Percentiles rank a stretch among this genome's conserved stretches.
These are phyloP conservation scores for Lachancea mirantina DNA, from an alignment of 805 yeast genomes.

Conservation along the genomic window DNA sequence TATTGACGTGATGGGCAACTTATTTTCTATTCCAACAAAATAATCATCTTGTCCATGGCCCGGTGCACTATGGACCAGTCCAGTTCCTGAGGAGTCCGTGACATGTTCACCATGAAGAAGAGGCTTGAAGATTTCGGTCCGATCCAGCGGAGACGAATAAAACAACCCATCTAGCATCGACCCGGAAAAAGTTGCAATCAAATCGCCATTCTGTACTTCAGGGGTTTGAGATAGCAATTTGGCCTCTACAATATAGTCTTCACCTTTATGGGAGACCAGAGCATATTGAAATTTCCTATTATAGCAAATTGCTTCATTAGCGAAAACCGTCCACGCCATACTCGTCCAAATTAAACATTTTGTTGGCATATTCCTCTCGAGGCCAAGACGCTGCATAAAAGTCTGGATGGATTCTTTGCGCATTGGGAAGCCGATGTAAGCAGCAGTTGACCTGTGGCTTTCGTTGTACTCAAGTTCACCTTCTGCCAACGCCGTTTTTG, in stretches of 20 bases:
- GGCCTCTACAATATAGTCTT: slow-evolving; percentile 49
- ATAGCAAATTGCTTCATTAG: slow-evolving; percentile 77
- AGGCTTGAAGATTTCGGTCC: slow-evolving; percentile 39
- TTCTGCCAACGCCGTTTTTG: slow-evolving; percentile 91
- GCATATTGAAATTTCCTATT: slow-evolving; percentile 55
- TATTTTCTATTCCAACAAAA: slow-evolving; percentile 51
- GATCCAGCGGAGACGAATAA: slow-evolving; percentile 53
- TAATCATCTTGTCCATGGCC: slow-evolving; percentile 97
- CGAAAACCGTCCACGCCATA: slow-evolving; percentile 94
- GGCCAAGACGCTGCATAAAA: slow-evolving; percentile 4
- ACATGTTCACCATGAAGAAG: slow-evolving; percentile 78
- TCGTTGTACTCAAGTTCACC: slow-evolving; percentile 88
- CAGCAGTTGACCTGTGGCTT: slow-evolving; percentile 60
- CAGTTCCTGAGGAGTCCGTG: slow-evolving; percentile 77
- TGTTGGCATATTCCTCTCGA: slow-evolving; percentile 11
- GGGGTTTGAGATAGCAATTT: slow-evolving; percentile 38
- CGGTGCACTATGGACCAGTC: slow-evolving; percentile 94
- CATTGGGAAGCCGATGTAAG: slow-evolving; percentile 61
- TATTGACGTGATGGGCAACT: slow-evolving; percentile 60
- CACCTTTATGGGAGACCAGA: slow-evolving; percentile 35
- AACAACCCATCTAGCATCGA: slow-evolving; percentile 31
- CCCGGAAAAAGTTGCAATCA: slow-evolving; percentile 33
- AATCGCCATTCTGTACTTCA: slow-evolving; percentile 7
- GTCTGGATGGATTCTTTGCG: slow-evolving; percentile 18
- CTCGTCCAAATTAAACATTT: slow-evolving; percentile 83